These are phyloP conservation scores for Chytriomyces sp. DNA, from an alignment of 192 early-diverging fungal genomes.

Conservation along the genomic window DNA sequence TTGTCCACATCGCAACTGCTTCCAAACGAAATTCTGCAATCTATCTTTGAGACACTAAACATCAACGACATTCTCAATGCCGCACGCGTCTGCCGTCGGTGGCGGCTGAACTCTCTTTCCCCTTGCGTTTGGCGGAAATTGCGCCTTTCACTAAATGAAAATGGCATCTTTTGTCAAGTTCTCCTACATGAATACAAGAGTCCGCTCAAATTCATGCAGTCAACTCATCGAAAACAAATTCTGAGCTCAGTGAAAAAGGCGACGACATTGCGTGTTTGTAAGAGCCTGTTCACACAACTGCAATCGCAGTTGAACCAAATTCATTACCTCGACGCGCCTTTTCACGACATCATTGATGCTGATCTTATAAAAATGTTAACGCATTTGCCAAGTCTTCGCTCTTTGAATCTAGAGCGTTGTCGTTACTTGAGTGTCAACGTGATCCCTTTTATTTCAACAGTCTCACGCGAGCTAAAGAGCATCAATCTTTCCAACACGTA, in stretches of 20 bases:
- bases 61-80: not conserved
- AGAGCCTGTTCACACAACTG: not conserved
- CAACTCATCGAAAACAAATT: too few relatives aligned
- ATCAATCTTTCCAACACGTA: conserved; percentile 3
- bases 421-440: not conserved
- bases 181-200: too few relatives aligned
- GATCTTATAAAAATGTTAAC: not conserved
- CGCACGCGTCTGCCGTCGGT: not conserved
- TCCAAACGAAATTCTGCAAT: conserved; percentile 1
- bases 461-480: not conserved
- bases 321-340: not conserved
- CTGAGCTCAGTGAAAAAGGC: too few relatives aligned
- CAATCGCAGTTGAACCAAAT: not conserved
- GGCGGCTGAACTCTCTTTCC: not conserved
- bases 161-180: conserved; percentile 10
- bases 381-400: not conserved
- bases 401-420: not conserved
- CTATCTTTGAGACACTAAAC: conserved; percentile 7
- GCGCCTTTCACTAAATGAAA: conserved; percentile 1
- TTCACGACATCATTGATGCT: not conserved
- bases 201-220: too few relatives aligned
- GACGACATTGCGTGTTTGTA: too few relatives aligned
- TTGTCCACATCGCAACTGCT: too few relatives aligned
- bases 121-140: not conserved
- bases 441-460: conserved; percentile 15